Evolutionary conservation across 2,329 filamentous ascomycete genomes (phyloP).

Genomic region (Hypoxylon sp.): DNA sequence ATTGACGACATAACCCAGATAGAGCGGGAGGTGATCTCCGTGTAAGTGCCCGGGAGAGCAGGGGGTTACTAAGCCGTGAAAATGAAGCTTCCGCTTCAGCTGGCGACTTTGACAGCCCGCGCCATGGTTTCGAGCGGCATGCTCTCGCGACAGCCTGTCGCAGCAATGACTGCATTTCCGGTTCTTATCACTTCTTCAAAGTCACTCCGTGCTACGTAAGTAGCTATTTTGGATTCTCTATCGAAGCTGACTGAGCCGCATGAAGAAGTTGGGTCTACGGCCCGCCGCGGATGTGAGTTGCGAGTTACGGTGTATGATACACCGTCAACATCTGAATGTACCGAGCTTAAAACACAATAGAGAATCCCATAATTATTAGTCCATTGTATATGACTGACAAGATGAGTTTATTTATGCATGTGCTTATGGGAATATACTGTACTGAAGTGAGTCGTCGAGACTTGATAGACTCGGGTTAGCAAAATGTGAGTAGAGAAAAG

Average conservation of each 20-base stretch:
- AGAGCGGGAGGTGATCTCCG: background rate
- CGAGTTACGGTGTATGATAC: background rate
- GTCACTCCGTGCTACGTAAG: background rate
- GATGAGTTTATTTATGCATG: background rate
- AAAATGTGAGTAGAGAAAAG: background rate
- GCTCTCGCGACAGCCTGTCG: conserved; percentile 11
- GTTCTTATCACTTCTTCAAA: too few relatives aligned
- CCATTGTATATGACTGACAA: background rate
- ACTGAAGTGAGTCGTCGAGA: background rate
- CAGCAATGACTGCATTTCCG: conserved; percentile 23
- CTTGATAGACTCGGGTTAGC: background rate
- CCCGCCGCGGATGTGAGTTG: background rate
- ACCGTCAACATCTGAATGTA: background rate
- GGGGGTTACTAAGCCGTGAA: background rate
- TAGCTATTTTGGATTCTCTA: background rate
- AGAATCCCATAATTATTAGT: background rate
- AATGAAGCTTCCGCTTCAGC: background rate
- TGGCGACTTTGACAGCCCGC: background rate
- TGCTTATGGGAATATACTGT: background rate
- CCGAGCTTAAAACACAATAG: background rate
- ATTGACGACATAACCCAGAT: background rate
- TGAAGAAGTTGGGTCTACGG: background rate
- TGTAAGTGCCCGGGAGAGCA: background rate
- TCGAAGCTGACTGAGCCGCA: background rate
- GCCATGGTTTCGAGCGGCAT: conserved; percentile 16